These are phyloP conservation scores for Colletotrichum incanum DNA, from an alignment of 2,329 filamentous ascomycete genomes.

Conservation along the genomic window DNA sequence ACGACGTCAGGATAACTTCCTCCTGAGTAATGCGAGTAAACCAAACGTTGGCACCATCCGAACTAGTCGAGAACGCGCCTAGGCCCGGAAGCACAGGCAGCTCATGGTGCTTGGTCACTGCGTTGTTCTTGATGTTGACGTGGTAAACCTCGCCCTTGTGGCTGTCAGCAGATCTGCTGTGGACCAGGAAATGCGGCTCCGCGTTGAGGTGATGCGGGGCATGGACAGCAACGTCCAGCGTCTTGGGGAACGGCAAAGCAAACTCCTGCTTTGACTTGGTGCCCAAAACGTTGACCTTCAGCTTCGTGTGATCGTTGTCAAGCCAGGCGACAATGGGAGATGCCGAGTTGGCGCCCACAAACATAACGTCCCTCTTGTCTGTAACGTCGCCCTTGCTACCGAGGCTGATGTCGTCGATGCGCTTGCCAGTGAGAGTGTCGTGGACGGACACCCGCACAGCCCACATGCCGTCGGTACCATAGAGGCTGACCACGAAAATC, in stretches of 20 bases:
- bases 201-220: conserved; percentile 81
- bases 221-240: conserved; percentile 75
- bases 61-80: conserved; percentile 86
- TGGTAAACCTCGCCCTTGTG: conserved; percentile 92
- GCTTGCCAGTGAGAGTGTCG: conserved; percentile 81
- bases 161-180: conserved; percentile 78
- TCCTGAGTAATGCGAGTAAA: conserved; percentile 86
- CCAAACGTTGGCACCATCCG: conserved; percentile 85
- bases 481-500: conserved; percentile 84
- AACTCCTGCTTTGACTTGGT: conserved; percentile 71
- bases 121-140: conserved; percentile 79
- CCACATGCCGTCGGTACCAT: conserved; percentile 78
- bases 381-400: conserved; percentile 82
- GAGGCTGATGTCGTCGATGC: conserved; percentile 79
- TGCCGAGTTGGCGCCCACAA: conserved; percentile 83
- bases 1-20: conserved; percentile 82
- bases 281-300: conserved; percentile 81
- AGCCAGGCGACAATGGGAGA: conserved; percentile 84
- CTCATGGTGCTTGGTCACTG: conserved; percentile 83
- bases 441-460: conserved; percentile 83
- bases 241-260: conserved; percentile 60
- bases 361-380: conserved; percentile 75
- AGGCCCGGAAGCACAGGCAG: conserved; percentile 79
- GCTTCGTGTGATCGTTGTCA: conserved; percentile 71
- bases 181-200: conserved; percentile 86